Evolutionary conservation across 768 basidiomycete species (phyloP).

Genomic region (Arthromyces matolae): DNA sequence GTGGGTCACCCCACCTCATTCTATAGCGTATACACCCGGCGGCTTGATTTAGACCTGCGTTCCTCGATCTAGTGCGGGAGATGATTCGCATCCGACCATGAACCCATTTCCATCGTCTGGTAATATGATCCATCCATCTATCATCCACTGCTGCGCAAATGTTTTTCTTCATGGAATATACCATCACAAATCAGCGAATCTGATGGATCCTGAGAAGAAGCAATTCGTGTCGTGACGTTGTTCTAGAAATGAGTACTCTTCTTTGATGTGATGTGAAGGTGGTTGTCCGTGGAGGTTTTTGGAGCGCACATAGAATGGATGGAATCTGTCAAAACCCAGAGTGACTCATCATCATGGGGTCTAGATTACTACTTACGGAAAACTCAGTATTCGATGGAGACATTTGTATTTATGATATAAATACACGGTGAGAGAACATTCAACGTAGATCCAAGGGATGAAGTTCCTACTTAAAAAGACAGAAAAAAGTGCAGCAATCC

Average conservation of each 20-base stretch:
- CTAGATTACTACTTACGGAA: background rate
- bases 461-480: background rate
- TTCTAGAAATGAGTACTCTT: background rate
- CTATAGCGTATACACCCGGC: conserved; percentile 1
- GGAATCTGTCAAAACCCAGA: background rate
- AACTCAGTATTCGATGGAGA: background rate
- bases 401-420: conserved; percentile 1
- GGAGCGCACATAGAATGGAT: background rate
- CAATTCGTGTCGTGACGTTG: too few relatives aligned
- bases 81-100: background rate
- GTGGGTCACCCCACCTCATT: background rate
- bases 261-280: background rate
- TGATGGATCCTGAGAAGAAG: background rate
- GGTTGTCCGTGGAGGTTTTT: too few relatives aligned
- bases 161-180: background rate
- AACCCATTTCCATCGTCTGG: background rate
- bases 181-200: background rate
- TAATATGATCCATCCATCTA: background rate
- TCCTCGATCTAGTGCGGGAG: background rate
- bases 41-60: background rate
- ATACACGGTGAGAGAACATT: conserved; percentile 2
- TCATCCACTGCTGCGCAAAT: too few relatives aligned
- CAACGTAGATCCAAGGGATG: background rate
- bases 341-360: background rate
- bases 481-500: conserved; percentile 4